Evolutionary conservation across 1,284 basidiomycete species (phyloP).

Genomic region (Macrocystidia cucumis): DNA sequence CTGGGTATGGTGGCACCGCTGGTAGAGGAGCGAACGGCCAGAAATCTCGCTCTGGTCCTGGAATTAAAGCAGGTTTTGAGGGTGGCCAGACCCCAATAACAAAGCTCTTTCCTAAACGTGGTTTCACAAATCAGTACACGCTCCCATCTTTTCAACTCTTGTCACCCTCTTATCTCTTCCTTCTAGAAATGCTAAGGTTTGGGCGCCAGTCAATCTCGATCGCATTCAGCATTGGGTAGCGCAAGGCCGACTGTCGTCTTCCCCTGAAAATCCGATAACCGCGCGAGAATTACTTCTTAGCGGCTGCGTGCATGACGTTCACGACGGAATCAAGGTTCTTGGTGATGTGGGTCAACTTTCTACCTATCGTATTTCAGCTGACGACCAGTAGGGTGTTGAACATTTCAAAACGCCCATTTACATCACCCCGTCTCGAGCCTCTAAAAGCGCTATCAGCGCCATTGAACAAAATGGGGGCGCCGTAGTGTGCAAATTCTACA

Average conservation of each 20-base stretch:
- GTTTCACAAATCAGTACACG: conserved; percentile 87
- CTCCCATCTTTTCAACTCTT: conserved; percentile 2
- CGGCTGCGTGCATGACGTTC: conserved; percentile 83
- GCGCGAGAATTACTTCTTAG: conserved; percentile 80
- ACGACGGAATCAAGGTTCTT: conserved; percentile 89
- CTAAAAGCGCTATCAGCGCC: conserved; percentile 79
- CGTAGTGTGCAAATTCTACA: conserved; percentile 91
- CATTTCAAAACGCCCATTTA: conserved; percentile 72
- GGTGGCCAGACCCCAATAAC: conserved; percentile 95
- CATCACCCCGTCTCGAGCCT: conserved; percentile 81
- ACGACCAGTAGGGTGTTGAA: conserved; percentile 45
- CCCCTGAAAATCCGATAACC: conserved; percentile 82
- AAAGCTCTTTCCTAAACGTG: conserved; percentile 89
- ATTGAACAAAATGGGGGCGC: conserved; percentile 80
- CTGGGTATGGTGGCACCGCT: conserved; percentile 86
- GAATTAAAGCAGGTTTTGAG: conserved; percentile 85
- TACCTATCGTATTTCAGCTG: conserved; percentile 1
- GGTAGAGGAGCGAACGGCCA: conserved; percentile 96
- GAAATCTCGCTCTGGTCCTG: conserved; percentile 87
- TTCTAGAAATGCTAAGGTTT: conserved; percentile 62
- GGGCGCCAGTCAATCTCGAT: conserved; percentile 82
- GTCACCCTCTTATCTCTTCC: conserved; percentile 6
- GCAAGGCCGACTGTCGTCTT: conserved; percentile 72
- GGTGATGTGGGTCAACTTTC: conserved; percentile 54
- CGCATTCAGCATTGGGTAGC: conserved; percentile 90